These are phyloP conservation scores for Fusarium graminum DNA, from an alignment of 2,329 filamentous ascomycete species.

Conservation along the genomic window DNA sequence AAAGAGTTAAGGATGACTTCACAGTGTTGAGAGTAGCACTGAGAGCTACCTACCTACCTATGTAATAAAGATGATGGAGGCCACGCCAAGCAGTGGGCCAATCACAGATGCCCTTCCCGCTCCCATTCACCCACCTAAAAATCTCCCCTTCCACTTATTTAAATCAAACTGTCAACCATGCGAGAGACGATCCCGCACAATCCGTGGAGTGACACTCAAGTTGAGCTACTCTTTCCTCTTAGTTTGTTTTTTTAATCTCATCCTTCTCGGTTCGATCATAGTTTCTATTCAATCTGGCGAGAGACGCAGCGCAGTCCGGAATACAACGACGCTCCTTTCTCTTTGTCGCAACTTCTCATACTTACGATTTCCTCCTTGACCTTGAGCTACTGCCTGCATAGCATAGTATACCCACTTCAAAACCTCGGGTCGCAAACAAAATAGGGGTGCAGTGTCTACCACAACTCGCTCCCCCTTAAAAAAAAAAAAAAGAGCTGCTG, in stretches of 20 bases:
- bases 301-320: not conserved
- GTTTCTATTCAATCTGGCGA: not conserved
- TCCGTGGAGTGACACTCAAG: slow-evolving; percentile 21
- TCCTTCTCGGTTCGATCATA: slow-evolving; percentile 4
- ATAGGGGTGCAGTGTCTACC: slow-evolving; percentile 36
- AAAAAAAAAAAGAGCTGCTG: not conserved
- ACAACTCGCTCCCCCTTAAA: not conserved
- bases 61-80: not conserved
- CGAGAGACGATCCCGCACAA: slow-evolving; percentile 40
- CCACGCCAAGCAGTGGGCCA: slow-evolving; percentile 11
- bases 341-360: not conserved
- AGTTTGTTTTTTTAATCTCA: slow-evolving; percentile 1
- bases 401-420: slow-evolving; percentile 17
- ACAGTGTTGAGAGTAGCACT: slow-evolving; percentile 3
- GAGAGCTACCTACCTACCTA: not conserved
- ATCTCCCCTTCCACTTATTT: slow-evolving; percentile 38
- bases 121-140: slow-evolving; percentile 35
- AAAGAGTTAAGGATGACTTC: not conserved
- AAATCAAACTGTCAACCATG: slow-evolving; percentile 28
- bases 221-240: slow-evolving; percentile 1
- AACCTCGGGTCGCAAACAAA: slow-evolving; percentile 9
- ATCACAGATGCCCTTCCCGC: slow-evolving; percentile 22
- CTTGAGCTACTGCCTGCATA: not conserved
- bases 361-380: slow-evolving; percentile 5
- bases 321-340: slow-evolving; percentile 19